Conservation (phyloP, 2,329 filamentous ascomycete genomes). For the Magnaporthiopsis incrustans region DNA sequence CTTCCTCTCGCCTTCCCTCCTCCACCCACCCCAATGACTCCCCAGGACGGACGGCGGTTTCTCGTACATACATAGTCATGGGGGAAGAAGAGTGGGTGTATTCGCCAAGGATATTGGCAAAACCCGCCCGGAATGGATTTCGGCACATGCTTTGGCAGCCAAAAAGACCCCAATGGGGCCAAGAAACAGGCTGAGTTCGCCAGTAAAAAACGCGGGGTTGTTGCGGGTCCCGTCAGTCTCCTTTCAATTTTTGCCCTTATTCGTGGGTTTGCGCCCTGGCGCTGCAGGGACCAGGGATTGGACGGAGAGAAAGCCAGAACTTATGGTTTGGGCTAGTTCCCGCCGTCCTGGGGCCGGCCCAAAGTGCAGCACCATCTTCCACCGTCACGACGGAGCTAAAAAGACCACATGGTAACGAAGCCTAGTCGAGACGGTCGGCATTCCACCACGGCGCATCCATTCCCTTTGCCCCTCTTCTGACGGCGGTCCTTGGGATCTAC, state of each 20-base stretch:
- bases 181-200: conserved; percentile 8
- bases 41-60: too few species aligned
- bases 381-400: not conserved
- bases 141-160: conserved; percentile 4
- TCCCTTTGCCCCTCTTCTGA: too few species aligned
- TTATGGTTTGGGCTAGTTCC: too few species aligned
- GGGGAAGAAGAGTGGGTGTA: too few species aligned
- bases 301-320: not conserved
- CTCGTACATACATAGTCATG: not conserved
- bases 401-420: not conserved
- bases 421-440: not conserved
- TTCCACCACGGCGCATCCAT: not conserved
- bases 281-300: not conserved
- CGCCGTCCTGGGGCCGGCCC: not conserved
- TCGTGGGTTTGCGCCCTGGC: not conserved
- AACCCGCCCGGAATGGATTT: conserved; percentile 1
- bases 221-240: not conserved
- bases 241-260: not conserved
- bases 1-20: too few species aligned
- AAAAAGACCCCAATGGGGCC: not conserved
- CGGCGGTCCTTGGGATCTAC: not conserved
- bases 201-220: conserved; percentile 6
- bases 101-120: not conserved
- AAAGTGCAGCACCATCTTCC: too few species aligned
- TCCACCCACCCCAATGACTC: too few species aligned